A percentile compares a stretch with the other conserved stretches of the same genome.
Conservation (phyloP, 2,329 filamentous ascomycete genomes). For the Fusarium sp. region DNA sequence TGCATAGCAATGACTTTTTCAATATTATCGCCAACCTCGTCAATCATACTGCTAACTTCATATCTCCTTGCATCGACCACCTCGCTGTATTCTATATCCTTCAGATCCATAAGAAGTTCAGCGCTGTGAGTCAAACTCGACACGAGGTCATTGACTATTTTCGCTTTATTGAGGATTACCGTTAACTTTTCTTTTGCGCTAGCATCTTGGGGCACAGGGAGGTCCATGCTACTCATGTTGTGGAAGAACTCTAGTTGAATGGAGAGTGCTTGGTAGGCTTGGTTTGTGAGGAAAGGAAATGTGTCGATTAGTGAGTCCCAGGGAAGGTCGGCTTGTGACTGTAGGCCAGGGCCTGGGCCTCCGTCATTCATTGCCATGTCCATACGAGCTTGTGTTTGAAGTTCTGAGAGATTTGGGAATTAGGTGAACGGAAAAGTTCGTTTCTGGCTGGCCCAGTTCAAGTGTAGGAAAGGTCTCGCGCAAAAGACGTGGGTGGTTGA, state of each 20-base stretch:
- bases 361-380: background rate
- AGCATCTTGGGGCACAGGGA: background rate
- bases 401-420: too few relatives aligned
- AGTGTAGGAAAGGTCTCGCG: background rate
- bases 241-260: background rate
- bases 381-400: rapidly evolving
- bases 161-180: background rate
- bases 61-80: background rate
- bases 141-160: background rate
- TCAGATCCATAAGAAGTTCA: background rate
- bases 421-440: rapidly evolving
- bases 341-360: background rate
- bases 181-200: background rate
- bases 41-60: background rate
- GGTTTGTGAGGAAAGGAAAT: background rate
- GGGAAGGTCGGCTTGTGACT: background rate
- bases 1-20: background rate
- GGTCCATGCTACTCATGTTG: background rate
- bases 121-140: background rate
- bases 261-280: background rate
- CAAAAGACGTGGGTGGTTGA: background rate
- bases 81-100: too few relatives aligned
- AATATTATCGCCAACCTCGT: background rate
- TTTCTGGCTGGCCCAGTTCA: background rate
- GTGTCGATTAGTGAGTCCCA: background rate